These are phyloP conservation scores for Ascobolus immersus DNA, from an alignment of 495 filamentous ascomycete species.

Conservation along the genomic window DNA sequence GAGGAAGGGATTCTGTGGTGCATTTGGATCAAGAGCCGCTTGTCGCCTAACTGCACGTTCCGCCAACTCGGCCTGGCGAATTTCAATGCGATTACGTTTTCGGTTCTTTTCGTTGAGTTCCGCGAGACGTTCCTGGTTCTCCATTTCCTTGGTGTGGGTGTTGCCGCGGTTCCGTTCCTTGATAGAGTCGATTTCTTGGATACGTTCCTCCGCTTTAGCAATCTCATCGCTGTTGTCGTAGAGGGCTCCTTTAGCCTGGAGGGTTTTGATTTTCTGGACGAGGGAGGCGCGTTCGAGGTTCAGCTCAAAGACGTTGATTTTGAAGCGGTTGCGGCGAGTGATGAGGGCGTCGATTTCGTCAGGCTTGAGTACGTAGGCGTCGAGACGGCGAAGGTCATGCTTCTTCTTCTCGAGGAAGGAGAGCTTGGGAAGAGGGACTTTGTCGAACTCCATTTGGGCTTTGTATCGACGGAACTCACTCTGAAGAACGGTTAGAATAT, in stretches of 20 bases:
- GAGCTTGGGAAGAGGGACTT: conserved; percentile 41
- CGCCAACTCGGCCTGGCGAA: conserved; percentile 60
- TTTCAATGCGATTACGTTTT: conserved; percentile 47
- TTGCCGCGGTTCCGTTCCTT: conserved; percentile 27
- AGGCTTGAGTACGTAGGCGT: conserved; percentile 54
- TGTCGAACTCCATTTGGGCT: conserved; percentile 42
- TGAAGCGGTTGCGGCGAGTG: conserved; percentile 29
- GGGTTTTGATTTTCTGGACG: conserved; percentile 38
- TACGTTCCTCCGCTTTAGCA: conserved; percentile 18
- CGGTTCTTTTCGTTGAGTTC: conserved; percentile 56
- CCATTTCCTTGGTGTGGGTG: neutral
- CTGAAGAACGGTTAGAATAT: conserved; percentile 22
- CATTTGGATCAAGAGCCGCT: conserved; percentile 15
- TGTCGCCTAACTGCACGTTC: conserved; percentile 43
- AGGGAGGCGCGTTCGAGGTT: conserved; percentile 39
- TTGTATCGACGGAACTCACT: conserved; percentile 65
- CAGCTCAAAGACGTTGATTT: conserved; percentile 23
- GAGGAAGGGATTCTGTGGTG: conserved; percentile 36
- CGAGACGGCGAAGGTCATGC: conserved; percentile 52
- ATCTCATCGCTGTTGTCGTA: conserved; percentile 17
- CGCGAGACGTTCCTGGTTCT: conserved; percentile 50
- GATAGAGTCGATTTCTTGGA: conserved; percentile 21
- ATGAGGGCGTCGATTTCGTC: conserved; percentile 57
- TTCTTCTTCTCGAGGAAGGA: conserved; percentile 41
- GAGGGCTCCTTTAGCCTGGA: conserved; percentile 43